Evolutionary conservation across 2,329 filamentous ascomycete species (phyloP).

Genomic region (Madurella mycetomatis): DNA sequence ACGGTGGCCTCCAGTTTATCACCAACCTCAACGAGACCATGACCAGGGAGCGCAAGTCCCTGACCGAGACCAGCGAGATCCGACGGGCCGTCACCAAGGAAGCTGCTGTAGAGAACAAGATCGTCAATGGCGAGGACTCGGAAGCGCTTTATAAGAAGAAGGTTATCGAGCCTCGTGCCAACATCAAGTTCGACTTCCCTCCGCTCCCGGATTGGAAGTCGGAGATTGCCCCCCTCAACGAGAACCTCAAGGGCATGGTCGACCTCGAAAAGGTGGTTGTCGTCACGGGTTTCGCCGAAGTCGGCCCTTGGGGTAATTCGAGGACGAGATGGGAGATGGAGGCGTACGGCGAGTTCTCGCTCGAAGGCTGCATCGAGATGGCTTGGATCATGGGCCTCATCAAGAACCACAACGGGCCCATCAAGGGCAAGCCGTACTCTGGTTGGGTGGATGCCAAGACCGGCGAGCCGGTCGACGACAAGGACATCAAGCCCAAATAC

Average conservation of each 20-base stretch:
- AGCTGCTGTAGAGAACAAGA: conserved; percentile 92
- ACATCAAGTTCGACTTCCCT: conserved; percentile 97
- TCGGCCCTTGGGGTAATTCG: conserved; percentile 97
- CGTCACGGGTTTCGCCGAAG: conserved; percentile 91
- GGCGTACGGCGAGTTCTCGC: conserved; percentile 89
- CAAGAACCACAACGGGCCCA: conserved; percentile 93
- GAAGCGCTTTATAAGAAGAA: conserved; percentile 95
- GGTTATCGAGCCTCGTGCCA: conserved; percentile 86
- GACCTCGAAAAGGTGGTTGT: conserved; percentile 98
- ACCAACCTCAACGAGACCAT: conserved; percentile 92
- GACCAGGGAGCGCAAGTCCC: conserved; percentile 87
- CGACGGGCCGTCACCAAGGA: conserved; percentile 93
- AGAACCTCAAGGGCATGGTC: conserved; percentile 92
- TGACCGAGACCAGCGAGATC: conserved; percentile 91
- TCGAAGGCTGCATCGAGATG: conserved; percentile 98
- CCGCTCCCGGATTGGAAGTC: conserved; percentile 84
- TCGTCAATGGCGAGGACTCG: conserved; percentile 89
- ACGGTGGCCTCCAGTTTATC: conserved; percentile 96
- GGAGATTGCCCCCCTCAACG: conserved; percentile 84
- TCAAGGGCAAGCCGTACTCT: conserved; percentile 95
- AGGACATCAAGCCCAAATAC: conserved; percentile 95
- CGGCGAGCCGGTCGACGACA: conserved; percentile 93
- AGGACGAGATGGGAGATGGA: conserved; percentile 99
- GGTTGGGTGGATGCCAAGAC: conserved; percentile 96
- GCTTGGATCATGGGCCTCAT: conserved; percentile 99